A percentile compares a stretch with the other conserved stretches of the same genome.
Conservation (phyloP, 2,329 filamentous ascomycete species). For the Sporothrix phasma region DNA sequence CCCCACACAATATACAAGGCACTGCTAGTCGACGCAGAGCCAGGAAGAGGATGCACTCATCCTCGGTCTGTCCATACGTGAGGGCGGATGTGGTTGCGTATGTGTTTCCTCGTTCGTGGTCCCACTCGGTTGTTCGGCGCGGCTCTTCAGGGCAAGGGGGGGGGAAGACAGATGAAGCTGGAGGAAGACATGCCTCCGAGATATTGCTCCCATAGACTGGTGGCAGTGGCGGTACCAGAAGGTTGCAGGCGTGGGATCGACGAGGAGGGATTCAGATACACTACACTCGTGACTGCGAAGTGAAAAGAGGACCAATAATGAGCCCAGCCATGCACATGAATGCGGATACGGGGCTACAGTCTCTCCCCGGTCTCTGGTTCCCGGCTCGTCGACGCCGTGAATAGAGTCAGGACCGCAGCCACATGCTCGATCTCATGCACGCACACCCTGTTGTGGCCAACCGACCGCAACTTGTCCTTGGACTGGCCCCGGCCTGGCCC, state of each 20-base stretch:
- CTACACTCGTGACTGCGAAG: not conserved
- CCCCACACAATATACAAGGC: slow-evolving; percentile 4
- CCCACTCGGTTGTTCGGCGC: slow-evolving; percentile 2
- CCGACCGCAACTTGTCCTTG: not conserved
- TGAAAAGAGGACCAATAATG: not conserved
- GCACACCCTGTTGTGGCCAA: not conserved
- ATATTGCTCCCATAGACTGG: not conserved
- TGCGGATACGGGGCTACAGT: not conserved
- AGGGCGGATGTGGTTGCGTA: not conserved
- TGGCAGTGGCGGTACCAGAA: not conserved
- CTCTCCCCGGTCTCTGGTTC: not conserved
- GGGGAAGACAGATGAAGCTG: not conserved
- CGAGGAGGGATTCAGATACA: not conserved
- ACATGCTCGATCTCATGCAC: not conserved
- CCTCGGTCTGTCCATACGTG: not conserved
- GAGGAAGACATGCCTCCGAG: not conserved
- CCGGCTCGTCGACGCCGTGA: not conserved
- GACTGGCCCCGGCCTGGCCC: too few relatives aligned
- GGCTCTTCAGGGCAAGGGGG: not conserved
- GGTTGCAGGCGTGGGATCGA: not conserved
- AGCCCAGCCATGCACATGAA: not conserved
- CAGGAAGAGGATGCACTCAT: not conserved
- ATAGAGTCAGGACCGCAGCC: not conserved
- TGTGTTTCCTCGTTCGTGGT: not conserved
- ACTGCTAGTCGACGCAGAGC: not conserved